Conservation (phyloP, 306 rosid species). For the Castanea crenata region DNA sequence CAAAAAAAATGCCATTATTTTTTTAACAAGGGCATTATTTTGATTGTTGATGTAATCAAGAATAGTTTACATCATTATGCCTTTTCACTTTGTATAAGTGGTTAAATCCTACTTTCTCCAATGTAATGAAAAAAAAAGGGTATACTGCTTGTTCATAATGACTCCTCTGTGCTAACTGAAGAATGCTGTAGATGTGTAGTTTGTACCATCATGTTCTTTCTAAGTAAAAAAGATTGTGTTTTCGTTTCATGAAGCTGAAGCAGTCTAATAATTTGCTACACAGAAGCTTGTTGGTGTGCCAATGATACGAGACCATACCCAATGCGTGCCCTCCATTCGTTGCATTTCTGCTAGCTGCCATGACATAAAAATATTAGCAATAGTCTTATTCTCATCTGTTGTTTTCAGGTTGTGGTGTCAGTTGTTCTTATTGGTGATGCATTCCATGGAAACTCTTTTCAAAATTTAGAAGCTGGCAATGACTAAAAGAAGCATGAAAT, state of each 20-base stretch:
- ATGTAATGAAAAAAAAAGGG: not conserved
- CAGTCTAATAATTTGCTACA: slow-evolving; percentile 59
- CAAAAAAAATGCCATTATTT: not conserved
- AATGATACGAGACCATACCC: slow-evolving; percentile 82
- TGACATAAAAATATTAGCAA: slow-evolving; percentile 21
- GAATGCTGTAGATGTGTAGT: not conserved
- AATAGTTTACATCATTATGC: not conserved
- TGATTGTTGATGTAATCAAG: not conserved
- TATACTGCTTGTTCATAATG: slow-evolving; percentile 9
- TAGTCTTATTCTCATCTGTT: not conserved
- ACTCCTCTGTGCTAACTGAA: slow-evolving; percentile 9
- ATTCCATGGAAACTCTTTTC: not conserved
- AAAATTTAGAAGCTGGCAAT: not conserved
- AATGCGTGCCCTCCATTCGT: slow-evolving; percentile 46
- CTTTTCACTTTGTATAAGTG: not conserved
- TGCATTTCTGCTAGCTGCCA: slow-evolving; percentile 79
- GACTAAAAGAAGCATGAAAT: not conserved
- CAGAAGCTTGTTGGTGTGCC: slow-evolving; percentile 85
- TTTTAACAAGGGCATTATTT: not conserved
- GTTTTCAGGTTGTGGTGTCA: not conserved
- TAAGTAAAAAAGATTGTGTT: not conserved
- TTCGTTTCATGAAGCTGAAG: slow-evolving; percentile 46
- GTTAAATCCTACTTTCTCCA: not conserved
- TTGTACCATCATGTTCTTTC: not conserved
- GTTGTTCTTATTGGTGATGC: not conserved